phyloP scores from a whole-genome alignment of 345 rosid species.

The Raphanus sativus region DNA sequence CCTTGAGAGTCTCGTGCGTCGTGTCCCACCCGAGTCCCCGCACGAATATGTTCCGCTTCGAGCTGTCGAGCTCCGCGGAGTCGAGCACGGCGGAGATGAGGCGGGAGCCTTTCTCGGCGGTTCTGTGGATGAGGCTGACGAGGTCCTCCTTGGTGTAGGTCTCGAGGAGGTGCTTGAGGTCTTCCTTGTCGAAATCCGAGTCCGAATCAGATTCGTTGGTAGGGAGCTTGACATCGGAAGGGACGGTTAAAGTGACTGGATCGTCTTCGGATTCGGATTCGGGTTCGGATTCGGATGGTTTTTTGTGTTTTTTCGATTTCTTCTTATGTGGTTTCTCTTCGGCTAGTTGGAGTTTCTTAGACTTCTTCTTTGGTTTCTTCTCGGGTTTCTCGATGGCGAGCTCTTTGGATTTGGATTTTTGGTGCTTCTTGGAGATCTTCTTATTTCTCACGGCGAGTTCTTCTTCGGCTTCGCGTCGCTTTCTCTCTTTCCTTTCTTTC shows the following conservation, averaged over 20 bases:
- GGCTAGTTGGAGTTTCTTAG: not conserved
- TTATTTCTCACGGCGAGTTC: constrained; percentile 25
- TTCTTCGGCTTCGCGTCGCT: constrained; percentile 34
- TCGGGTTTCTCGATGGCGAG: constrained; percentile 7
- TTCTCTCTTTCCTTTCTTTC: constrained; percentile 22
- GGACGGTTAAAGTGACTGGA: constrained; percentile 1
- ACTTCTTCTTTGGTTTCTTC: constrained; percentile 31
- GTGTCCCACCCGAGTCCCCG: constrained; percentile 48
- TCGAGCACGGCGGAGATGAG: constrained; percentile 32
- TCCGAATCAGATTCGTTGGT: constrained; percentile 34
- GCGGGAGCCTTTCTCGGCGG: constrained; percentile 31
- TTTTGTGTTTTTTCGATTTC: constrained; percentile 33
- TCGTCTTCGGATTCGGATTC: constrained; percentile 29
- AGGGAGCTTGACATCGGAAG: constrained; percentile 14
- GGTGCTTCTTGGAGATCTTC: constrained; percentile 35
- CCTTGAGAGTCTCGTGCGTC: constrained; percentile 36
- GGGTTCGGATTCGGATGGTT: not conserved
- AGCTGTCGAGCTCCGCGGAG: constrained; percentile 34
- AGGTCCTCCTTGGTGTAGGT: constrained; percentile 56
- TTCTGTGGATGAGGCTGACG: constrained; percentile 38
- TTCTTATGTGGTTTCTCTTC: constrained; percentile 29
- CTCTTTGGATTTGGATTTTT: constrained; percentile 29
- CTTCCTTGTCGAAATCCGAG: constrained; percentile 37
- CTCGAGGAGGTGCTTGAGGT: constrained; percentile 39
- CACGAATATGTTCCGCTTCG: constrained; percentile 44